A percentile compares a stretch with the other conserved stretches of the same genome.
These are phyloP conservation scores for Dendrocalamus latiflorus DNA, from an alignment of 202 grass and related monocot genomes.

Conservation along the genomic window DNA sequence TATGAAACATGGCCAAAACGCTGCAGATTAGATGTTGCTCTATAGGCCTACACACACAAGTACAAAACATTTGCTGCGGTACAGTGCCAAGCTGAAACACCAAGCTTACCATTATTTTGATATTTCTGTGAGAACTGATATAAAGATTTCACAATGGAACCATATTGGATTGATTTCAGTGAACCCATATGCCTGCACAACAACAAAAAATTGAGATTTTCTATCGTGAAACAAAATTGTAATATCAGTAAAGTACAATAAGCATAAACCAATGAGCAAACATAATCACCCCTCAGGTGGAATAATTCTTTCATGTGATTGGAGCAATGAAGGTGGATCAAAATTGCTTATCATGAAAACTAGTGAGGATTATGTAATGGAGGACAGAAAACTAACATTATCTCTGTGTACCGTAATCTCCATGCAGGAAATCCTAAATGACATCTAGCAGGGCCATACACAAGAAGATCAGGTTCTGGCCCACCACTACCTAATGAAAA, in stretches of 20 bases:
- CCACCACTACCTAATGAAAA: slow-evolving; percentile 49
- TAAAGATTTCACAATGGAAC: slow-evolving; percentile 53
- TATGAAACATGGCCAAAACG: background rate
- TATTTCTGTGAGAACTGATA: slow-evolving; percentile 64
- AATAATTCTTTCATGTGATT: background rate
- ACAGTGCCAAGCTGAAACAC: background rate
- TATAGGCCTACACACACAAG: background rate
- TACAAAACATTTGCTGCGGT: background rate
- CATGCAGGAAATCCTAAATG: slow-evolving; percentile 86
- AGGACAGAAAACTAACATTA: slow-evolving; percentile 48
- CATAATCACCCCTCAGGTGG: background rate
- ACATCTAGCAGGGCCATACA: slow-evolving; percentile 39
- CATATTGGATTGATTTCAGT: slow-evolving; percentile 45
- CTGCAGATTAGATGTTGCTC: background rate
- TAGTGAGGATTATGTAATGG: background rate
- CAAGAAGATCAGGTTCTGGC: slow-evolving; percentile 71
- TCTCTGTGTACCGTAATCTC: slow-evolving; percentile 78
- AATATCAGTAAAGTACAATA: background rate
- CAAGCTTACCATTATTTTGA: slow-evolving; percentile 64
- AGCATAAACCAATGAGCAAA: background rate
- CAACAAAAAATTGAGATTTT: background rate
- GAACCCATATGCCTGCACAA: slow-evolving; percentile 54
- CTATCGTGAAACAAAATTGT: background rate
- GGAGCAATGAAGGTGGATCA: background rate
- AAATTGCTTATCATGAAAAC: background rate